phyloP scores from a whole-genome alignment of 306 rosid species.

The Quercus alba region DNA sequence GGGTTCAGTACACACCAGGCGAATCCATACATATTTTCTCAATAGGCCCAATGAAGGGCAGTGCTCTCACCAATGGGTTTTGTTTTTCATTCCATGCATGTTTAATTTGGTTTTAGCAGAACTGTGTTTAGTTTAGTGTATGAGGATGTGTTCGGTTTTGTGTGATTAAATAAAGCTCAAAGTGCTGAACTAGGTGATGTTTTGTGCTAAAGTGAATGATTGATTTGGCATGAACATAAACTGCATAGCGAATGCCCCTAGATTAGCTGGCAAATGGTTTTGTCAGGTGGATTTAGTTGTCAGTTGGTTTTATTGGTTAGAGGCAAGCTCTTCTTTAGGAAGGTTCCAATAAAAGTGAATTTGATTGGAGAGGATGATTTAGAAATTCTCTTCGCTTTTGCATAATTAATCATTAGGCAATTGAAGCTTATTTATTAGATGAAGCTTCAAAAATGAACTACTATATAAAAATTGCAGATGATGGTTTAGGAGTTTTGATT shows the following conservation, averaged over 20 bases:
- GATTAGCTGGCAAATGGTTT: too few species aligned
- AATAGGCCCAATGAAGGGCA: constrained; percentile 78
- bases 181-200: too few species aligned
- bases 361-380: not conserved
- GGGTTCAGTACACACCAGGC: constrained; percentile 70
- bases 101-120: not conserved
- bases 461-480: not conserved
- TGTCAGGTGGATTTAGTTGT: too few species aligned
- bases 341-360: too few species aligned
- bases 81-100: not conserved
- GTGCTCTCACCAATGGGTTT: constrained; percentile 34
- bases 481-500: not conserved
- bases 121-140: not conserved
- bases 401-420: not conserved
- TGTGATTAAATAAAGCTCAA: too few species aligned
- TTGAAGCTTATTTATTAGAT: not conserved
- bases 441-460: not conserved
- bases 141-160: too few species aligned
- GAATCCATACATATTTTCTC: constrained; percentile 52
- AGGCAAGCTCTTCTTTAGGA: too few species aligned
- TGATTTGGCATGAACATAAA: too few species aligned
- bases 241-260: not conserved
- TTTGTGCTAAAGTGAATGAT: too few species aligned
- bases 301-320: too few species aligned
- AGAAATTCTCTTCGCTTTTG: not conserved